A percentile compares a stretch with the other conserved stretches of the same genome.
These are phyloP conservation scores for Kwoniella botswanensis DNA, from an alignment of 768 basidiomycete species.

Conservation along the genomic window DNA sequence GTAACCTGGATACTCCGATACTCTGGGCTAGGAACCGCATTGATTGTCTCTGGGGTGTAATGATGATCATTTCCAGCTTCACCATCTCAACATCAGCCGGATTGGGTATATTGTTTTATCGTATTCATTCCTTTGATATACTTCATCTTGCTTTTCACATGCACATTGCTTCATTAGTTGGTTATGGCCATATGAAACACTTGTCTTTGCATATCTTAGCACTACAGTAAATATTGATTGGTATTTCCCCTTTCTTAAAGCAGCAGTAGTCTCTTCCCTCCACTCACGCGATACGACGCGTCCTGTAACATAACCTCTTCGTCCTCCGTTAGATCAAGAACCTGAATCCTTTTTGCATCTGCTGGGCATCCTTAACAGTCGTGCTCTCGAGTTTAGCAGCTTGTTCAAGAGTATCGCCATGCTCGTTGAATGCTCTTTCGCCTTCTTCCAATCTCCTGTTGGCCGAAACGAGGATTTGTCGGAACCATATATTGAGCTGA, in stretches of 20 bases:
- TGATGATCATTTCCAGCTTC: background rate
- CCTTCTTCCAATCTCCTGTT: slow-evolving; percentile 34
- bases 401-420: slow-evolving; percentile 28
- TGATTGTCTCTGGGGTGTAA: background rate
- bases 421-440: slow-evolving; percentile 35
- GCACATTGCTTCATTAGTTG: background rate
- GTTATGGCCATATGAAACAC: background rate
- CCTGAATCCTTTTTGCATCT: slow-evolving; percentile 42
- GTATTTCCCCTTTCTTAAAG: background rate
- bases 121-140: background rate
- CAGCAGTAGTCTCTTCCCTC: background rate
- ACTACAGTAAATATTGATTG: background rate
- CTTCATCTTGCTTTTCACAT: background rate
- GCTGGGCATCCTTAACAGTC: slow-evolving; percentile 31
- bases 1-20: slow-evolving; percentile 1
- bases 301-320: background rate
- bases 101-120: background rate
- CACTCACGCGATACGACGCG: slow-evolving; percentile 2
- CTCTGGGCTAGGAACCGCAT: background rate
- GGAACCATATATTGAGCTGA: slow-evolving; percentile 40
- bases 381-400: slow-evolving; percentile 36
- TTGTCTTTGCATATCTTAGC: background rate
- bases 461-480: slow-evolving; percentile 32
- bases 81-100: background rate
- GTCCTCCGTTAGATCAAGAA: slow-evolving; percentile 18